Base-by-base conservation (phyloP, 768 basidiomycete species). In the Kwoniella mangroviensis region DNA sequence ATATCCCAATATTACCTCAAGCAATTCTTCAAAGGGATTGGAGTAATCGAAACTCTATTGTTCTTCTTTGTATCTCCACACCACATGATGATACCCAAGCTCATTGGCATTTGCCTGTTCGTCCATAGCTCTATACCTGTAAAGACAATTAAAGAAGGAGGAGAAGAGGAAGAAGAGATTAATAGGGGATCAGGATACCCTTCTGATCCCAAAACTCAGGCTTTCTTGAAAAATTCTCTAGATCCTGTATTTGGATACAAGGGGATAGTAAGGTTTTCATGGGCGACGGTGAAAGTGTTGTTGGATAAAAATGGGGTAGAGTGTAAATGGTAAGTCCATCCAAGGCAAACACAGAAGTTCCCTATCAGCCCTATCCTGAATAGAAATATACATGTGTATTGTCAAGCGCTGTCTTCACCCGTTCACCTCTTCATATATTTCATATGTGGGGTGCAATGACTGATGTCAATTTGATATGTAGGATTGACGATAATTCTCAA, bases 221-320 rank as follows among this genome's bases (percentile, higher is more conserved):
- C 88, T 0, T 98, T 93, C 92, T 85, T 99, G 13, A 88, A 87
- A 73, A 81, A 85, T 0, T 87, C 90, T 0, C 77, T 98, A 13
- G 90, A 98, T 65, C 91, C 90, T 1, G 90, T 93, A 2, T 99
- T 99, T 79, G 97, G 97, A 4, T 96, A 89, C 77, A 96, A 96
- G 0, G 90, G 89, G 19, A 83, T 98, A 49, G 95, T 89, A 3
- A 89, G 97, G 19, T 98, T 98, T 84, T 94, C 92, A 1, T 99
- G 97, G 97, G 89, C 92, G 3, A 97, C 97, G 0, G 89, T 95
- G 70, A 94, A 94, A 79, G 87, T 92, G 1, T 81, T 89, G 2
- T 84, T 99, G 17, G 93, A 96, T 60, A 92, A 92, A 78, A 85
- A 88, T 49, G 96, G 88, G 0, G 90, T 93, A 80, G 76, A 85